phyloP scores from a whole-genome alignment of 441 rosid species.

The Macaranga tanarius region DNA sequence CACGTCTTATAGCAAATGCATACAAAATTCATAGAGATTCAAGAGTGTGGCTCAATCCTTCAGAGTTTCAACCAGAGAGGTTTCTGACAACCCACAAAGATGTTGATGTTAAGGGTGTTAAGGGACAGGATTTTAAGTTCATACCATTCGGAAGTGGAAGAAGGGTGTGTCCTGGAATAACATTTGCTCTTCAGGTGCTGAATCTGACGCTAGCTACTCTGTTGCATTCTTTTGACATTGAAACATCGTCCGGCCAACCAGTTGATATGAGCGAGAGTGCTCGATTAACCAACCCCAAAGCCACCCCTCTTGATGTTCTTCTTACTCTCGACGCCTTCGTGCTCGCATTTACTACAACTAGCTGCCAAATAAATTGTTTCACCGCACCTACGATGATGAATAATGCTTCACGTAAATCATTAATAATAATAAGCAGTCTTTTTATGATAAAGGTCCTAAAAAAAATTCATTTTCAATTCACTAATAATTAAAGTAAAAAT shows the following conservation, averaged over 20 bases:
- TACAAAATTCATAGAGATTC: constrained; percentile 50
- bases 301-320: constrained; percentile 38
- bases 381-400: neutral
- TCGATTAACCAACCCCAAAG: constrained; percentile 33
- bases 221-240: constrained; percentile 36
- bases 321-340: constrained; percentile 40
- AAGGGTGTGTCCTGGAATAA: constrained; percentile 35
- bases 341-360: neutral
- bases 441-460: no score
- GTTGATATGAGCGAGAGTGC: constrained; percentile 37
- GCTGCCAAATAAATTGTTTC: no score
- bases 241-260: constrained; percentile 11
- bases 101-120: constrained; percentile 31
- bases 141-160: constrained; percentile 42
- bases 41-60: constrained; percentile 36
- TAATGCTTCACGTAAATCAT: neutral
- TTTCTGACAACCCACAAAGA: constrained; percentile 33
- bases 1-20: constrained; percentile 39
- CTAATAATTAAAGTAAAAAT: no score
- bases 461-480: no score
- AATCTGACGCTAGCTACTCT: constrained; percentile 35
- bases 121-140: constrained; percentile 33
- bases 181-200: constrained; percentile 27
- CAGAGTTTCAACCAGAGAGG: constrained; percentile 40
- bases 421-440: no score